Evolutionary conservation across 345 rosid species (phyloP), one percentile per base, ranked within the genome.

Genomic region (Citrus glauca): DNA sequence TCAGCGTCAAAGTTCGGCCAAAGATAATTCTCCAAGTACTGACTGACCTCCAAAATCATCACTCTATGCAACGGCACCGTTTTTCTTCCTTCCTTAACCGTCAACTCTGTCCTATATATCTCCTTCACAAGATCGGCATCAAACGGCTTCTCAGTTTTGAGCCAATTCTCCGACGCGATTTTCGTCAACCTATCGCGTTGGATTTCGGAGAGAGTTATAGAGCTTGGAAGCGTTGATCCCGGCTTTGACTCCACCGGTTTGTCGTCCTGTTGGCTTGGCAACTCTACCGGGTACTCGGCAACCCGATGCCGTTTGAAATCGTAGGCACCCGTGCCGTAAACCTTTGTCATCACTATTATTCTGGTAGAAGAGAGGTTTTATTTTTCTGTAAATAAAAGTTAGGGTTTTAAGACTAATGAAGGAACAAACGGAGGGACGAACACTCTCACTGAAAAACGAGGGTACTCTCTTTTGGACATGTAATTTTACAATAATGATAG

Each of bases 251-350:
- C 91, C n/a, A 77, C 87, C 27, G 90, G 88, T 71, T 87, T 86
- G 57, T 88, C 91, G 14, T 81, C 85, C 9, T 76, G 84, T 66
- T 87, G 87, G 59, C 45, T 77, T 28, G 88, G 79, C n/a, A 81
- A 28, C 78, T 95, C 99, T 48, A 89, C 81, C 32, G 98, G 99
- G 81, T 96, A 96, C 91, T 96, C 99, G 1, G 98, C 99, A 14
- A 96, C 99, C 14, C 86, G 92, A 84, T 92, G 99, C 85, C 99
- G 98, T 93, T 91, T 96, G 93, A 96, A 94, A 84, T 96, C 99
- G 82, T 87, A 96, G 22, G 92, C 88, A 72, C 98, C 99, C 14
- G 98, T 96, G 71, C 99, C 99, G 78, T 90, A 88, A 22, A 96
- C 95, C 84, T 88, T 94, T 27, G 98, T 88, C 99, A 96, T 96